A percentile compares a stretch with the other conserved stretches of the same genome.
Conservation (phyloP, 2,329 filamentous ascomycete species). For the Apiospora koreana region DNA sequence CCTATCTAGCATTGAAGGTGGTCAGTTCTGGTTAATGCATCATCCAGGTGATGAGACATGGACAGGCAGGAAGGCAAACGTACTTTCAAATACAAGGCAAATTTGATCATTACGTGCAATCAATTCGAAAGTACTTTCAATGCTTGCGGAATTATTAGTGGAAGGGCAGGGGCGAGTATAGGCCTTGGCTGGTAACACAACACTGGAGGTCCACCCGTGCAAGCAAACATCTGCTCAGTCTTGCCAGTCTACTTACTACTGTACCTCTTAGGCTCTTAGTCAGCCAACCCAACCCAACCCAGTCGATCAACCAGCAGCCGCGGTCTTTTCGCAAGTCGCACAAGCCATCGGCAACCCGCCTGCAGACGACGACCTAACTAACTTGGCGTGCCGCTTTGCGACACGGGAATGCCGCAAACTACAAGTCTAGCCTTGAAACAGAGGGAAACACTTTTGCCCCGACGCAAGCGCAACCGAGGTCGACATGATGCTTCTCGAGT, state of each 20-base stretch:
- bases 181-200: background rate
- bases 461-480: background rate
- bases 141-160: too few relatives aligned
- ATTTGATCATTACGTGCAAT: background rate
- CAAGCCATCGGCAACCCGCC: background rate
- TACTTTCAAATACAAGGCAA: too few relatives aligned
- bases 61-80: background rate
- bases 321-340: background rate
- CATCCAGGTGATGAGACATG: background rate
- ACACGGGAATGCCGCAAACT: constrained; percentile 3
- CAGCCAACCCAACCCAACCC: too few relatives aligned
- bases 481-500: background rate
- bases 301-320: background rate
- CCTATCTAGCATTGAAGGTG: background rate
- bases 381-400: background rate
- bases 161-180: background rate
- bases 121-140: background rate
- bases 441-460: background rate
- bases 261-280: too few relatives aligned
- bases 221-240: background rate
- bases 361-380: background rate
- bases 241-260: too few relatives aligned
- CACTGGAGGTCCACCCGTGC: background rate
- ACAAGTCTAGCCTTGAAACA: background rate
- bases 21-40: background rate